phyloP scores from a whole-genome alignment of 805 yeast genomes.

The Isabelozyma gotoi region DNA sequence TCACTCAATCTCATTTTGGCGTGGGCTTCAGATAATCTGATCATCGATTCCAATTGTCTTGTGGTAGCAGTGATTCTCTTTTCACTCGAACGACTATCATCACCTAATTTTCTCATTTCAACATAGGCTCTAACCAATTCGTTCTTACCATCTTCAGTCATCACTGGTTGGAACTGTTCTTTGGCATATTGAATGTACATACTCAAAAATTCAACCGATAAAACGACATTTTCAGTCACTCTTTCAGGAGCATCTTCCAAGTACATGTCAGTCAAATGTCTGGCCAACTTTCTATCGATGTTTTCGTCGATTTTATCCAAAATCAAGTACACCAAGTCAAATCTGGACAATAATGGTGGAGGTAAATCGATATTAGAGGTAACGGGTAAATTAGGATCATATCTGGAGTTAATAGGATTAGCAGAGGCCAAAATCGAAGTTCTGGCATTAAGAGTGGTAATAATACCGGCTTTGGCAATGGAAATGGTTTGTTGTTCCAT shows the following conservation, averaged over 20 bases:
- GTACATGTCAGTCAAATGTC: slow-evolving; percentile 88
- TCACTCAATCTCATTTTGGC: slow-evolving; percentile 89
- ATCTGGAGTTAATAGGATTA: slow-evolving; percentile 93
- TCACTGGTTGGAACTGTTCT: slow-evolving; percentile 74
- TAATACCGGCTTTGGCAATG: slow-evolving; percentile 97
- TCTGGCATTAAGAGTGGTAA: slow-evolving; percentile 94
- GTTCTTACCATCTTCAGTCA: slow-evolving; percentile 76
- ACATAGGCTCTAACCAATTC: slow-evolving; percentile 88
- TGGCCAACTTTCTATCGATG: slow-evolving; percentile 81
- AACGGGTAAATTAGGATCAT: slow-evolving; percentile 92
- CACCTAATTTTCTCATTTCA: slow-evolving; percentile 91
- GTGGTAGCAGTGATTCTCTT: slow-evolving; percentile 97
- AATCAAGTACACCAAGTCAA: slow-evolving; percentile 89
- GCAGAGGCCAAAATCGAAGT: slow-evolving; percentile 96
- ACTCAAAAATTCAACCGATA: slow-evolving; percentile 87
- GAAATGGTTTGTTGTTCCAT: slow-evolving; percentile 99
- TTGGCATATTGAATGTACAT: slow-evolving; percentile 93
- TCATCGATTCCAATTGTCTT: slow-evolving; percentile 94
- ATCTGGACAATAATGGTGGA: slow-evolving; percentile 92
- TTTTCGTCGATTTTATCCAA: slow-evolving; percentile 89
- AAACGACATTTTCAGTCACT: slow-evolving; percentile 63
- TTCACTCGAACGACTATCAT: slow-evolving; percentile 81
- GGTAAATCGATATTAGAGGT: slow-evolving; percentile 95
- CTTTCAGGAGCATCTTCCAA: slow-evolving; percentile 81
- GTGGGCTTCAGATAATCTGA: slow-evolving; percentile 92